Base-by-base conservation (phyloP, 345 rosid species). In the Citrus mangshanensis region DNA sequence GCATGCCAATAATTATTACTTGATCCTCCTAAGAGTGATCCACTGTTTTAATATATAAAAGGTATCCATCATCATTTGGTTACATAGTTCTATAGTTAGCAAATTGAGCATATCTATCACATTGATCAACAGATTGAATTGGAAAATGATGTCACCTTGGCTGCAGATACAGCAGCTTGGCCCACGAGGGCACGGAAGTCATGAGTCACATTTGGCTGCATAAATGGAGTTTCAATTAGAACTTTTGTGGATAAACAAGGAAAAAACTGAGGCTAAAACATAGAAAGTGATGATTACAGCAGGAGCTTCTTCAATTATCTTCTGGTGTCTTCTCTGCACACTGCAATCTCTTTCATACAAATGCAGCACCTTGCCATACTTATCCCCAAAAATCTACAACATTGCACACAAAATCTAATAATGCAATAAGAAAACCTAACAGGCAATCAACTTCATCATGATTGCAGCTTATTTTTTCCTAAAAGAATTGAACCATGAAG, bases 231-330 rank as follows among this genome's bases (percentile, higher is more conserved):
- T 87, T 79, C 62, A 61, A 21, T 82, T 81, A 86, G 60, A 78
- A 68, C 60, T 81, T 78, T 78, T 38, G 77, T 27, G 65, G 71
- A 69, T 74, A 63, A 63, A 74, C 40, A 84, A 58, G 16, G 28
- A 62, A 68, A 86, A 76, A 35, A 73, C 75, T 78, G 73, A 84
- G 65, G 42, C 66, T 76, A 51, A 85, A 81, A 82, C 46, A 72
- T 55, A 75, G 68, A 74, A 64, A 80, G 66, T 51, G 78, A 70
- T 78, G 65, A 84, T 90, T 91, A 95, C 99, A 80, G 99, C 98
- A 74, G 98, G 99, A 87, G 99, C 98, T 90, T 95, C 99, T 89
- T 95, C 99, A 54, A 95, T 95, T 76, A 95, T 92, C 90, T 95
- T 95, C 83, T 93, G 98, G 84, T 93, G 98, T 82, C 98, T 91